Evolutionary conservation across 2,329 filamentous ascomycete genomes (phyloP).

Genomic region (Penicillium brevicompactum): DNA sequence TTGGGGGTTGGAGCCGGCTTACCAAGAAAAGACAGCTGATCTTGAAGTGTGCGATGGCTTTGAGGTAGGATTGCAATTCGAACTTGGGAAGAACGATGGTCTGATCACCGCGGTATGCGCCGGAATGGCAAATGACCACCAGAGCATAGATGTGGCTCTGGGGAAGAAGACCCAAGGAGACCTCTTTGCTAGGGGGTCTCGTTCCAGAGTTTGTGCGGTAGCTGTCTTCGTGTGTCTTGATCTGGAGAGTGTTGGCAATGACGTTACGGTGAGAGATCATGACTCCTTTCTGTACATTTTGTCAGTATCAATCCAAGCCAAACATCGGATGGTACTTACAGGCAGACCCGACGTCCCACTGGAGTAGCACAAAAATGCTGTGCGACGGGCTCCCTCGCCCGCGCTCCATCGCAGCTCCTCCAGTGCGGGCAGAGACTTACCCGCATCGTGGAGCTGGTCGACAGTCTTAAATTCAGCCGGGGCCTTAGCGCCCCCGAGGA

Average conservation of each 20-base stretch:
- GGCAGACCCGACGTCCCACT: conserved; percentile 79
- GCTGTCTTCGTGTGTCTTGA: conserved; percentile 53
- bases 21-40: conserved; percentile 70
- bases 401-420: conserved; percentile 45
- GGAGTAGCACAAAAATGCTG: conserved; percentile 77
- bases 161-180: conserved; percentile 69
- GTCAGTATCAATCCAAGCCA: conserved; percentile 11
- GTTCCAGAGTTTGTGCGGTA: conserved; percentile 19
- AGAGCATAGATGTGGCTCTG: conserved; percentile 82
- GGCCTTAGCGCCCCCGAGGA: conserved; percentile 50
- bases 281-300: conserved; percentile 67
- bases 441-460: conserved; percentile 66
- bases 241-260: conserved; percentile 73
- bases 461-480: conserved; percentile 61
- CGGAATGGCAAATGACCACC: conserved; percentile 68
- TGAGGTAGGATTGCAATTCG: conserved; percentile 66
- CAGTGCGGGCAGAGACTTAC: conserved; percentile 46
- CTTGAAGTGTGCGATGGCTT: conserved; percentile 67
- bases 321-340: conserved; percentile 48
- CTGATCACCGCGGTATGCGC: conserved; percentile 71
- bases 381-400: conserved; percentile 57
- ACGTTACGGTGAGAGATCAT: conserved; percentile 81
- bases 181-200: conserved; percentile 43
- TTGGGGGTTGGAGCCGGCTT: conserved; percentile 23
- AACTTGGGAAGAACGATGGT: conserved; percentile 73